Evolutionary conservation across 2,329 filamentous ascomycete genomes (phyloP), one percentile per base, ranked within the genome.

Genomic region (Colletotrichum tamarilloi): DNA sequence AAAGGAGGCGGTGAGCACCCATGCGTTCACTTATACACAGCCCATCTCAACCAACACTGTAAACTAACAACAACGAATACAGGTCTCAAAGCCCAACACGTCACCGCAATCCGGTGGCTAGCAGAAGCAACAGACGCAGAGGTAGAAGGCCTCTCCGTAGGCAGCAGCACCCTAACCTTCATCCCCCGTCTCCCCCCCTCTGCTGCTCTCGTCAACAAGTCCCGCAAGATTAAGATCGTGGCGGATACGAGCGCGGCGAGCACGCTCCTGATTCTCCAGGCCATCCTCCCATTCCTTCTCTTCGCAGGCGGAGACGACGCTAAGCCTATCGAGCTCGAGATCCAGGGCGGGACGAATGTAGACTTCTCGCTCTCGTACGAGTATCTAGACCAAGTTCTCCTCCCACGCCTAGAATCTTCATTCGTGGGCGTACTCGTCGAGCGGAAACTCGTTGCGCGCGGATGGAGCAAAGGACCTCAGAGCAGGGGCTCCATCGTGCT

Each of bases 41-140:
- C 46, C 49, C n/a, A 53, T 32, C 58, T 12, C 52, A 28, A 16
- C 19, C 14, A 49, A 22, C 2, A 4, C n/a, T 2, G 2, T 12
- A 16, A 49, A 19, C 24, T 12, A 46, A 65, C 69, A 26, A 12
- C 24, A 26, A 56, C 32, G 2, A 57, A 57, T 1, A 24, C 73
- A 90, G 90, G 90, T 30, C 84, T 92, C 38, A 91, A 91, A 77
- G 85, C 85, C 1, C 90, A 92, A 76, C 91, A 92, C 75, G 86
- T 91, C 32, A 83, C 90, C 0, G 84, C 88, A 2, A 86, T 92
- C 9, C 79, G 84, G 72, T 90, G 84, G 80, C 85, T 92, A 0
- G 87, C 87, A 5, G 80, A 85, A 6, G 86, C 84, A 3, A 91
- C 88, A 1, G 80, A 81, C 1, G 90, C 89, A 5, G 80, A 87